Evolutionary conservation across 768 basidiomycete genomes (phyloP).

Genomic region (Mycena pura): DNA sequence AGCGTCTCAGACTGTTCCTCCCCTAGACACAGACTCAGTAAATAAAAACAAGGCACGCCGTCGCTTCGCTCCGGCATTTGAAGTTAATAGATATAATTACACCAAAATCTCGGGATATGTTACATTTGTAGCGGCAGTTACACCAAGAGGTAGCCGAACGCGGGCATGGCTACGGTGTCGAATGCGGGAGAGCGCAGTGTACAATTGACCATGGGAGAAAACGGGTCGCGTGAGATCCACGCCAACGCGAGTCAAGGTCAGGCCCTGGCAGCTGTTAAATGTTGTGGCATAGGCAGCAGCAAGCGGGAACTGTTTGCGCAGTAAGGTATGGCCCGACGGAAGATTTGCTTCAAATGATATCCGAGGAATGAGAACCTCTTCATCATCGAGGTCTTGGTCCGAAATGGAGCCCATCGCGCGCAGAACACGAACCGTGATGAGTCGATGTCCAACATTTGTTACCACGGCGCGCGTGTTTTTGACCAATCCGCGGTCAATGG

Average conservation of each 20-base stretch:
- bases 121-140: background rate
- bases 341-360: conserved; percentile 26
- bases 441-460: conserved; percentile 29
- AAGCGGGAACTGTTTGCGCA: conserved; percentile 44
- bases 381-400: background rate
- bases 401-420: background rate
- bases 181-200: background rate
- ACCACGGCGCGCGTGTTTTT: conserved; percentile 46
- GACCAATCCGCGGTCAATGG: conserved; percentile 44
- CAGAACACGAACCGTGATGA: conserved; percentile 24
- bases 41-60: too few species aligned
- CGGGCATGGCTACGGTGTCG: background rate
- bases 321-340: conserved; percentile 38
- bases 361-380: conserved; percentile 27
- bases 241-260: conserved; percentile 45
- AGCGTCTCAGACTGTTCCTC: too few species aligned
- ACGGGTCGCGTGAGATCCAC: conserved; percentile 44
- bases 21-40: too few species aligned
- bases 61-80: too few species aligned
- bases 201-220: conserved; percentile 45
- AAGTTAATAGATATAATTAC: too few species aligned
- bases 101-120: conserved; percentile 9
- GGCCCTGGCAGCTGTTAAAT: conserved; percentile 50
- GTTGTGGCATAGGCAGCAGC: conserved; percentile 48
- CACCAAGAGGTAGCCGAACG: background rate